These are phyloP conservation scores for Ottelia alismoides DNA, from an alignment of 106 monocot genomes.

Conservation along the genomic window DNA sequence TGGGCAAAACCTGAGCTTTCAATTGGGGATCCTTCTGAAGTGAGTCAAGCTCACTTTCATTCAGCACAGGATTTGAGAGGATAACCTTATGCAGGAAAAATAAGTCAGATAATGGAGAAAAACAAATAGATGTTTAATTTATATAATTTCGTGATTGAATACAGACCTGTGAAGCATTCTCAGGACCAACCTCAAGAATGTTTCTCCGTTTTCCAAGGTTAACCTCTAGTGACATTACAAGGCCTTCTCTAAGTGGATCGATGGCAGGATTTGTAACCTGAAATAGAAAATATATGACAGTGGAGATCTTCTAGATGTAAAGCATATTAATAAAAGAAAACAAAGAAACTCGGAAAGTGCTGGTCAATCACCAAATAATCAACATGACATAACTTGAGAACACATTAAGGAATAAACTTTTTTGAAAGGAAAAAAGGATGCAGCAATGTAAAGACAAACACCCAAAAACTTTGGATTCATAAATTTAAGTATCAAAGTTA, in stretches of 20 bases:
- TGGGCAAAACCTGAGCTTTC: constrained; percentile 55
- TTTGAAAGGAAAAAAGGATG: too few species aligned
- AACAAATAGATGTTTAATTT: not conserved
- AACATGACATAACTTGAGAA: too few species aligned
- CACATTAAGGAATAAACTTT: too few species aligned
- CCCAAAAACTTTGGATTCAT: too few species aligned
- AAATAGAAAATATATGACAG: too few species aligned
- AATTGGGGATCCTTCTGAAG: constrained; percentile 60
- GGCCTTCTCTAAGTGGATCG: constrained; percentile 94
- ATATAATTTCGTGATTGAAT: not conserved
- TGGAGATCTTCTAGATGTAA: too few species aligned
- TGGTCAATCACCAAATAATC: too few species aligned
- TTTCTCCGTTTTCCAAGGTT: constrained; percentile 93
- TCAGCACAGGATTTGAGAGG: constrained; percentile 73
- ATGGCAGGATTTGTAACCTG: constrained; percentile 99
- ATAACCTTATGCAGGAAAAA: constrained; percentile 39
- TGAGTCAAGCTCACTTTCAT: constrained; percentile 94
- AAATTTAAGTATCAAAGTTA: too few species aligned
- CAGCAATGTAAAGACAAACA: too few species aligned
- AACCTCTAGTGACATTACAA: constrained; percentile 97
- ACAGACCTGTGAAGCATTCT: constrained; percentile 91
- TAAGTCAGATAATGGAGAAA: not conserved
- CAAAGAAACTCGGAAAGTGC: too few species aligned
- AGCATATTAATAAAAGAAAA: too few species aligned
- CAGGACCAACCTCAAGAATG: constrained; percentile 84